Base-by-base conservation (phyloP, 345 rosid genomes). In the Eutrema yunnanense region DNA sequence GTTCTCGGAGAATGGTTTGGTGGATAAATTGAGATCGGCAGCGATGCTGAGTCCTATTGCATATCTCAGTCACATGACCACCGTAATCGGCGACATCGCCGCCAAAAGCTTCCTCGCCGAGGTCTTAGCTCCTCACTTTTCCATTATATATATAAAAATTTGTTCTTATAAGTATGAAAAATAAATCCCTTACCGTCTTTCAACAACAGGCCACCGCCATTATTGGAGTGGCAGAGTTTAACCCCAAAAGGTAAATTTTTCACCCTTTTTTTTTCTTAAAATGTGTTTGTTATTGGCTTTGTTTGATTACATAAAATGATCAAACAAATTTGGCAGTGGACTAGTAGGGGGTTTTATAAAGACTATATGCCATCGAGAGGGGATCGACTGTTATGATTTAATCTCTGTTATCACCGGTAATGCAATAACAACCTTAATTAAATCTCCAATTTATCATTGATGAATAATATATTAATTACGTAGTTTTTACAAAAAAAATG, bases 1-100 rank as follows among this genome's bases (percentile, higher is more conserved):
- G 4, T 85, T 95, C 58, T 89, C 97, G 0, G 93, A 95, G 71
- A 87, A 92, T 14, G 75, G 82, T 19, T 83, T 83, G 27, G 84
- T 55, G 57, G 93, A 88, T 73, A 80, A 75, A 77, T 62, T 92
- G 62, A 83, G 63, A 72, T 89, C 99, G 3, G 89, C 87, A 16
- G 97, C 86, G 0, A 81, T 95, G 65, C 70, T 95, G 38, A 87
- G 99, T 77, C 99, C 97, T 9, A 76, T 95, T 62, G 97, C 98
- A 47, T 92, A 88, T 80, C 84, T 95, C 82, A 90, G 92, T 86
- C 84, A 88, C 81, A 92, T 95, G 96, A 88, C 78, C 73, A 87
- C 96, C 16, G 74, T 85, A 38, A 74, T 95, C 14, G 96, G 86
- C 6, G 78, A 75, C 65, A 22, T 79, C 49, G 92, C 97, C 19